These are phyloP conservation scores for Mycogone perniciosa DNA, from an alignment of 2,329 filamentous ascomycete genomes.

Conservation along the genomic window DNA sequence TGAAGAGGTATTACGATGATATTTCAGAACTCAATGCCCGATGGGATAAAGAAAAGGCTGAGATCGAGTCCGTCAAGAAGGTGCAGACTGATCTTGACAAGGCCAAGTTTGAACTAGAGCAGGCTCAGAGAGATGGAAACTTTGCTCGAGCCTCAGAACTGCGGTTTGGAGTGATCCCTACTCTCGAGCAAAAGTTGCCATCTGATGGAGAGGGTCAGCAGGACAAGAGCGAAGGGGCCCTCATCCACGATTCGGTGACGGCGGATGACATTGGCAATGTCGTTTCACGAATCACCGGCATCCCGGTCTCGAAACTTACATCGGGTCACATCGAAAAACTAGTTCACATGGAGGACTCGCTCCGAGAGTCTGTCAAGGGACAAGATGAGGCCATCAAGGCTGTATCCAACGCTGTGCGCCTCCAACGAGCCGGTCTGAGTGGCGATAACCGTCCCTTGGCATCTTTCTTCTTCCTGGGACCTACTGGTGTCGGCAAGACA, in stretches of 20 bases:
- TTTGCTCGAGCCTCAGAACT: slow-evolving; percentile 88
- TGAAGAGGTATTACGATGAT: slow-evolving; percentile 73
- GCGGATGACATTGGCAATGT: slow-evolving; percentile 90
- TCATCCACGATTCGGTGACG: slow-evolving; percentile 93
- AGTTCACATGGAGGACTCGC: slow-evolving; percentile 88
- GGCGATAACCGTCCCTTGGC: slow-evolving; percentile 88
- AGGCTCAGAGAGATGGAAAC: slow-evolving; percentile 79
- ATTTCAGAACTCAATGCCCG: slow-evolving; percentile 66
- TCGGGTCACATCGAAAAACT: slow-evolving; percentile 91
- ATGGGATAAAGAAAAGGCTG: slow-evolving; percentile 84
- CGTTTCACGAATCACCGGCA: slow-evolving; percentile 85
- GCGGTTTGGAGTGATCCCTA: slow-evolving; percentile 80
- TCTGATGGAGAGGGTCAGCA: slow-evolving; percentile 55
- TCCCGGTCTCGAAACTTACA: slow-evolving; percentile 87
- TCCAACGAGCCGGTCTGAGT: slow-evolving; percentile 86
- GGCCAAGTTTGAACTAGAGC: slow-evolving; percentile 77
- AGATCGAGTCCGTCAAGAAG: slow-evolving; percentile 82
- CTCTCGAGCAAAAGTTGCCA: slow-evolving; percentile 70
- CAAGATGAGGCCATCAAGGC: slow-evolving; percentile 91
- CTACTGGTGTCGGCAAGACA: slow-evolving; percentile 94
- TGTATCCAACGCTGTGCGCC: slow-evolving; percentile 85
- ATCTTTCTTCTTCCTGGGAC: slow-evolving; percentile 95
- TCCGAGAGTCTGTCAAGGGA: slow-evolving; percentile 77
- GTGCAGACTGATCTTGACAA: slow-evolving; percentile 84
- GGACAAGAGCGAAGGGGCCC: slow-evolving; percentile 39